Percentiles rank a stretch among this genome's conserved stretches.
phyloP scores from a whole-genome alignment of 2,329 filamentous ascomycete genomes.

The Cytospora piceae region DNA sequence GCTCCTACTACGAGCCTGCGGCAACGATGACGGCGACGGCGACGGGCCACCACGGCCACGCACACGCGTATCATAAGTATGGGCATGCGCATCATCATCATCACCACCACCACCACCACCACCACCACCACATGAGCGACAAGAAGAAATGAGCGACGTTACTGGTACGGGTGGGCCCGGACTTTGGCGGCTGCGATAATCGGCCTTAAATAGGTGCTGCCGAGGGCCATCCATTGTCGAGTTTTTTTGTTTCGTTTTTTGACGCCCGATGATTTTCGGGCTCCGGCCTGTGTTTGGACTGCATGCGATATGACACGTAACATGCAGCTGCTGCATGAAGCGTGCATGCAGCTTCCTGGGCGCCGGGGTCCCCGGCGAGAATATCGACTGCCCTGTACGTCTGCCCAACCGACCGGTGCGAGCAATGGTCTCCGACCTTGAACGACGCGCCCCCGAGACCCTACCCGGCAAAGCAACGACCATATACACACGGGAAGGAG shows the following conservation, averaged over 20 bases:
- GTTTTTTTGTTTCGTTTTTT: too few species aligned
- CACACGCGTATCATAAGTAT: conserved; percentile 31
- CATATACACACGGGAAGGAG: conserved; percentile 14
- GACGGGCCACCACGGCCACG: conserved; percentile 12
- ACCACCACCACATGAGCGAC: conserved; percentile 24
- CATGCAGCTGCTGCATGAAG: neutral
- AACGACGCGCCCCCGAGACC: neutral
- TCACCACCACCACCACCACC: too few species aligned
- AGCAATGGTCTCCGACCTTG: neutral
- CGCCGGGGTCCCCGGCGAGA: neutral
- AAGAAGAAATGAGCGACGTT: conserved; percentile 20
- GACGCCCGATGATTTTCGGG: too few species aligned
- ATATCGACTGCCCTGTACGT: neutral
- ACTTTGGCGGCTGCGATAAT: neutral
- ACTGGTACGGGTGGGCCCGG: neutral
- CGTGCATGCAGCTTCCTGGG: neutral
- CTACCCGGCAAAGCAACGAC: neutral
- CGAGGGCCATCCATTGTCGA: neutral
- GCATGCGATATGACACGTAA: neutral
- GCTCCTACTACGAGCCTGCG: conserved; percentile 33
- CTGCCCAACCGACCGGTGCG: neutral
- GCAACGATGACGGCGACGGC: neutral
- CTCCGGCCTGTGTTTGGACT: neutral
- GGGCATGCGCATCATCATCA: neutral
- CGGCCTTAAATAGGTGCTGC: neutral